Evolutionary conservation across 169 alveolate genomes (phyloP).

Genomic region (Babesia bovis): DNA sequence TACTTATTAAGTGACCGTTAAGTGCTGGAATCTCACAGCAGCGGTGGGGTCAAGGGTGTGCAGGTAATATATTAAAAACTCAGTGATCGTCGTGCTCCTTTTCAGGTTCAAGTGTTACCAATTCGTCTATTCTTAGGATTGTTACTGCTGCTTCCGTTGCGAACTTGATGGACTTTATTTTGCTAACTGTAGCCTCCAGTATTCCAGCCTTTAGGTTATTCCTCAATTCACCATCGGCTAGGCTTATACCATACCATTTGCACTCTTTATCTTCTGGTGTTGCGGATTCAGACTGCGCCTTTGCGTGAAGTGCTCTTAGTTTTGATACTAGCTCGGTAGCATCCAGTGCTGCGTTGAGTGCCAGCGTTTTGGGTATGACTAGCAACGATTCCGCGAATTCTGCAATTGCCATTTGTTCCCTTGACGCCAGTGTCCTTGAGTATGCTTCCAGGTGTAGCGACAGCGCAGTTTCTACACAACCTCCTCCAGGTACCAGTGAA

Average conservation of each 20-base stretch:
- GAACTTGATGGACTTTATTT: constrained; percentile 90
- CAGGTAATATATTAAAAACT: not conserved
- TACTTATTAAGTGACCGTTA: no score
- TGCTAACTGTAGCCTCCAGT: constrained; percentile 93
- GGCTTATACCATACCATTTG: constrained; percentile 92
- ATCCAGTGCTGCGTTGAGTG: constrained; percentile 98
- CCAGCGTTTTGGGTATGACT: constrained; percentile 97
- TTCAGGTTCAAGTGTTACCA: constrained; percentile 88
- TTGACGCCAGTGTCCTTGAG: constrained; percentile 95
- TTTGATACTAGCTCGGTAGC: constrained; percentile 92
- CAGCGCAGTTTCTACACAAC: constrained; percentile 98
- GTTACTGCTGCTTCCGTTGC: constrained; percentile 99
- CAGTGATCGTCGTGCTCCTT: constrained; percentile 85
- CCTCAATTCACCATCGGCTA: constrained; percentile 92
- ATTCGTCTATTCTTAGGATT: constrained; percentile 96
- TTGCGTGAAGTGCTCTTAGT: constrained; percentile 91
- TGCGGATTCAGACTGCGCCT: constrained; percentile 77
- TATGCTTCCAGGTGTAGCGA: constrained; percentile 93
- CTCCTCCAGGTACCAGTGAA: constrained; percentile 96
- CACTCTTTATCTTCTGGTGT: constrained; percentile 58
- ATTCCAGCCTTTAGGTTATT: constrained; percentile 93
- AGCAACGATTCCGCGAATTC: constrained; percentile 97
- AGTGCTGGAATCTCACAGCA: not conserved
- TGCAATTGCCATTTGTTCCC: constrained; percentile 98
- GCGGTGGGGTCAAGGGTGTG: constrained; percentile 36